Base-by-base conservation (phyloP, 2,329 filamentous ascomycete genomes). In the Botrytis fragariae region DNA sequence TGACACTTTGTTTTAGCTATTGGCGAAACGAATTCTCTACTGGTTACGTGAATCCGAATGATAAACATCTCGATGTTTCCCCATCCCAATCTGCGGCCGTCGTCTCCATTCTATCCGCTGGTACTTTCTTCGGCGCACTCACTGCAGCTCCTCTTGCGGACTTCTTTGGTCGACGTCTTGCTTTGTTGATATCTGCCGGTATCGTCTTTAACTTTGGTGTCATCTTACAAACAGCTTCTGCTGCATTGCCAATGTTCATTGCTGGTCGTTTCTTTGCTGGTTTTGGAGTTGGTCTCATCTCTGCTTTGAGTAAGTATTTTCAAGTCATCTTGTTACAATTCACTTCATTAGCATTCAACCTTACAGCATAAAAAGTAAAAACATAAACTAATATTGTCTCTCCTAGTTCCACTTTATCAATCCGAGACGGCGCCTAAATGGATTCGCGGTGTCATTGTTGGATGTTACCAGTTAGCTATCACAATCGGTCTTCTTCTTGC, bases 111-210 rank as follows among this genome's bases (percentile, higher is more conserved):
- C 86, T 94, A 29, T 93, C 91, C 0, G 90, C 90, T 44, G 92
- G 92, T 73, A 94, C 92, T 45, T 94, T 94, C 83, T 91, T 94
- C 76, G 92, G 92, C 59, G 88, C 92, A 22, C 85, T 94, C 32
- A 82, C 80, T 16, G 89, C 88, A 0, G 87, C 89, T 16, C 85
- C 89, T 71, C 78, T 93, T 59, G 89, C 88, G 37, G 92, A 94
- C 78, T 83, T 81, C 72, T 86, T 93, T 59, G 92, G 92, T 75
- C 89, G 92, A 77, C 89, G 91, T 32, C 80, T 85, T 48, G 90
- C 86, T 57, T 86, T 94, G 74, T 42, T 69, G 25, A 89, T 93
- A 73, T 79, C 85, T 37, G 87, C 90, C 1, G 88, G 86, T 72
- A 83, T 84, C 76, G 86, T 94, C 74, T 93, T 93, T 83, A 85